Conservation (phyloP, 176 grass and related monocot species). For the Cocos nucifera region DNA sequence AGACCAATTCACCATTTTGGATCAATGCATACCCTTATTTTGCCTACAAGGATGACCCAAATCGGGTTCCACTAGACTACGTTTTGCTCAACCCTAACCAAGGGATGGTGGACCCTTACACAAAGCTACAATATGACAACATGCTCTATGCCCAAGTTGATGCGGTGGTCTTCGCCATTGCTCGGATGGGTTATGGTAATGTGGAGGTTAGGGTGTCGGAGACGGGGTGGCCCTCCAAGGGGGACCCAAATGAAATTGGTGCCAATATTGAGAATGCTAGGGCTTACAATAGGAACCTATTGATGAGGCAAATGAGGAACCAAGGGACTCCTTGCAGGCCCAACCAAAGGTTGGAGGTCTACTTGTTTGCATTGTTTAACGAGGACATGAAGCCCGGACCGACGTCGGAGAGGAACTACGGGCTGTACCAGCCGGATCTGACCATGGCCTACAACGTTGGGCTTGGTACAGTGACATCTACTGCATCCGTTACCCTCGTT, state of each 20-base stretch:
- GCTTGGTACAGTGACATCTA: too few relatives aligned
- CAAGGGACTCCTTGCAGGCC: constrained; percentile 6
- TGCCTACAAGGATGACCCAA: constrained; percentile 7
- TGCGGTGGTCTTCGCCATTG: not conserved
- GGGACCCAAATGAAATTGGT: not conserved
- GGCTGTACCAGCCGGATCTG: not conserved
- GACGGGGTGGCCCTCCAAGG: constrained; percentile 9
- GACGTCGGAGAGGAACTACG: constrained; percentile 13
- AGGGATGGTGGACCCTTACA: not conserved
- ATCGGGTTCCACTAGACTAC: not conserved
- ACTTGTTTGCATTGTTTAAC: constrained; percentile 13
- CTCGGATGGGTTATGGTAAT: not conserved
- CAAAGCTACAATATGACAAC: constrained; percentile 9
- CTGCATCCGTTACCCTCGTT: too few relatives aligned
- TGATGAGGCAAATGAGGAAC: constrained; percentile 3
- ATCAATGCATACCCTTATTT: constrained; percentile 13
- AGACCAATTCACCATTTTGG: constrained; percentile 29
- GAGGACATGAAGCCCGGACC: constrained; percentile 9
- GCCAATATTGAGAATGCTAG: not conserved
- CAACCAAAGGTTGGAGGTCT: not conserved
- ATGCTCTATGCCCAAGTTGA: constrained; percentile 15
- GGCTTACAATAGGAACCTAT: constrained; percentile 1
- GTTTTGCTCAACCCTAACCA: not conserved
- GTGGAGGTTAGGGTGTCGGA: constrained; percentile 5
- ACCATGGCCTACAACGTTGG: constrained; percentile 6